Base-by-base conservation (phyloP, 768 basidiomycete genomes). In the Leccinum variicolor region DNA sequence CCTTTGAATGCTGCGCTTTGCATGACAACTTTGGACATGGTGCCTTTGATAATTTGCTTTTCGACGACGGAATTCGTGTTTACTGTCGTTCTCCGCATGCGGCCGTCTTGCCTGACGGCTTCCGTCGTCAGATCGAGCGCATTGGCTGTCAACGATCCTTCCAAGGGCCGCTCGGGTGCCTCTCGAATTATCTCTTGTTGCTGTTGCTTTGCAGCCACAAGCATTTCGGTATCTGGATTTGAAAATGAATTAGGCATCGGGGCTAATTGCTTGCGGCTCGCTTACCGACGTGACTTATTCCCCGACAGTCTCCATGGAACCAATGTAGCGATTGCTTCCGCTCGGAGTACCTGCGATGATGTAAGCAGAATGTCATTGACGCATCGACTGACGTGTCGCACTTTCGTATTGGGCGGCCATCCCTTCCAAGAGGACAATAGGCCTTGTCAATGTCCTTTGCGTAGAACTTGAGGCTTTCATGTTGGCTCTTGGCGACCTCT, bases 371-470 rank as follows among this genome's bases (percentile, higher is more conserved):
- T 26, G 34, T 50, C 29, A 56, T 53, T 41, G 25, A 25, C 17
- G 11, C 29, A 36, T 5, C 1, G 6, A 46, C 51, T 50, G 51
- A 49, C 23, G 10, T 39, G 25, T 70, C 81, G 50, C 56, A 89
- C 89, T 79, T 87, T 66, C 86, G 79, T 53, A 81, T 68, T 1
- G 87, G 86, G 21, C 79, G 77, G 17, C 86, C 85, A 56, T 87
- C 81, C 4, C 76, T 73, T 3, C 77, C 79, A 1, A 85, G 69
- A 0, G 89, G 87, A 43, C 79, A 79, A 56, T 85, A 85, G 3
- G 84, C 80, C 1, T 68, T 65, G 4, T 73, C 67, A 21, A 77
- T 63, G 21, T 78, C 80, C 52, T 76, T 78, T 13, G 70, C 68
- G 56, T 84, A 87, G 41, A 75, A 71, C 45, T 63, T 67, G 53